These are phyloP conservation scores for Quercus variabilis DNA, from an alignment of 306 rosid genomes.

Conservation along the genomic window DNA sequence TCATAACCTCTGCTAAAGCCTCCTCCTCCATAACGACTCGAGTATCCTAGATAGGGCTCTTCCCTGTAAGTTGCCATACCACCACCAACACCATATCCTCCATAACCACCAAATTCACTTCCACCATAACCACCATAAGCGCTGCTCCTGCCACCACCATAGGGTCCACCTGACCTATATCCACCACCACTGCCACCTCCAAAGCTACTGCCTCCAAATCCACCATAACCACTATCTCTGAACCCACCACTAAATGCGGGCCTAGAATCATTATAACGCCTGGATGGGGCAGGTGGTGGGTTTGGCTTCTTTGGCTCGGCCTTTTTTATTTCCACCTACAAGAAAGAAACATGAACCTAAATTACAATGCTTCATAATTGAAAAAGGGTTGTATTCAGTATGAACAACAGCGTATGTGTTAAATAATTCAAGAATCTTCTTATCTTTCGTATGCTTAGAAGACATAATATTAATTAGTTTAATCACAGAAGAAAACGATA, in stretches of 20 bases:
- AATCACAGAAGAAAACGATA: too few relatives aligned
- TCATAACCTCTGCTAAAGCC: constrained; percentile 82
- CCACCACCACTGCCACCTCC: constrained; percentile 47
- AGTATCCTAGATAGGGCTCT: constrained; percentile 72
- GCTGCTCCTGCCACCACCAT: constrained; percentile 59
- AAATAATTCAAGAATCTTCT: background rate
- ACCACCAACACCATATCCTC: constrained; percentile 57
- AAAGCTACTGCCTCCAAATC: constrained; percentile 59
- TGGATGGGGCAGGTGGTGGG: constrained; percentile 71
- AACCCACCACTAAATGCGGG: constrained; percentile 66
- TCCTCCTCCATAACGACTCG: constrained; percentile 82
- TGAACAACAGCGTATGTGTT: background rate
- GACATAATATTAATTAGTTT: background rate
- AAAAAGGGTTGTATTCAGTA: background rate
- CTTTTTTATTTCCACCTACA: constrained; percentile 93
- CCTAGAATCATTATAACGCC: constrained; percentile 75
- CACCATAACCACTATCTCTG: constrained; percentile 74
- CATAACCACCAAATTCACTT: constrained; percentile 82
- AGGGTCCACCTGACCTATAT: constrained; percentile 59
- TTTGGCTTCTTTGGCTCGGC: constrained; percentile 97
- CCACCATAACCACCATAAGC: constrained; percentile 64
- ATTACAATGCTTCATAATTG: background rate
- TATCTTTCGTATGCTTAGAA: background rate
- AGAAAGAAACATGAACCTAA: constrained; percentile 2
- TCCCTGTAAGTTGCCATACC: constrained; percentile 81